phyloP scores from a whole-genome alignment of 306 rosid genomes.

The Dalbergia oliveri region DNA sequence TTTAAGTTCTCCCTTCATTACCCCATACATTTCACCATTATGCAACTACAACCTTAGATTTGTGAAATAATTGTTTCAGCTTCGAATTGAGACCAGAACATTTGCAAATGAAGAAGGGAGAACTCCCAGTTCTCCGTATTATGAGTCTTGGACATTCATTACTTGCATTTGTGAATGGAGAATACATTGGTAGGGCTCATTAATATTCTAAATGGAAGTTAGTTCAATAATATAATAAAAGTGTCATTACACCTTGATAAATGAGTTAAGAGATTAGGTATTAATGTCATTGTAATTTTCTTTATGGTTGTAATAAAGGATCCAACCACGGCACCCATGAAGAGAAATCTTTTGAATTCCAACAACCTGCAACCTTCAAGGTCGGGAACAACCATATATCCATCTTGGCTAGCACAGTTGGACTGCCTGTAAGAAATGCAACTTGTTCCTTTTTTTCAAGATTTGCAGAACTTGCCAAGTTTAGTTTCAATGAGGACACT shows the following conservation, averaged over 20 bases:
- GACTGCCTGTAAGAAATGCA: slow-evolving; percentile 76
- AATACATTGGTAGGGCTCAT: slow-evolving; percentile 64
- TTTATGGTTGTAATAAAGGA: slow-evolving; percentile 54
- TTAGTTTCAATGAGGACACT: not conserved
- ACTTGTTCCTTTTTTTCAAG: not conserved
- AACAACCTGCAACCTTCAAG: slow-evolving; percentile 46
- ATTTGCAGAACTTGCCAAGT: not conserved
- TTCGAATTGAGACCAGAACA: slow-evolving; percentile 58
- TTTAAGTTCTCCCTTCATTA: not conserved
- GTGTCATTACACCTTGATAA: not conserved
- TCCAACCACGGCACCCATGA: slow-evolving; percentile 70
- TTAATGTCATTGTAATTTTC: not conserved
- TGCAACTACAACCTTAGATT: too few species aligned
- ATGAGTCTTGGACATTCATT: slow-evolving; percentile 82
- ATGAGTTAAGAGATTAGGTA: not conserved
- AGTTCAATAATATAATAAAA: too few species aligned
- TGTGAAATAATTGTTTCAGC: slow-evolving; percentile 50
- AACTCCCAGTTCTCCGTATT: slow-evolving; percentile 61
- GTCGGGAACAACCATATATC: slow-evolving; percentile 65
- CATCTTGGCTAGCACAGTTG: slow-evolving; percentile 65
- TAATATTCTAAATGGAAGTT: not conserved
- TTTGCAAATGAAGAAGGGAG: slow-evolving; percentile 55
- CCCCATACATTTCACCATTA: not conserved
- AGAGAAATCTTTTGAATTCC: slow-evolving; percentile 62
- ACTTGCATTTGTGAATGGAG: slow-evolving; percentile 68